Evolutionary conservation across 768 basidiomycete genomes (phyloP), one percentile per base, ranked within the genome.

Genomic region (Pleurotus platypus): DNA sequence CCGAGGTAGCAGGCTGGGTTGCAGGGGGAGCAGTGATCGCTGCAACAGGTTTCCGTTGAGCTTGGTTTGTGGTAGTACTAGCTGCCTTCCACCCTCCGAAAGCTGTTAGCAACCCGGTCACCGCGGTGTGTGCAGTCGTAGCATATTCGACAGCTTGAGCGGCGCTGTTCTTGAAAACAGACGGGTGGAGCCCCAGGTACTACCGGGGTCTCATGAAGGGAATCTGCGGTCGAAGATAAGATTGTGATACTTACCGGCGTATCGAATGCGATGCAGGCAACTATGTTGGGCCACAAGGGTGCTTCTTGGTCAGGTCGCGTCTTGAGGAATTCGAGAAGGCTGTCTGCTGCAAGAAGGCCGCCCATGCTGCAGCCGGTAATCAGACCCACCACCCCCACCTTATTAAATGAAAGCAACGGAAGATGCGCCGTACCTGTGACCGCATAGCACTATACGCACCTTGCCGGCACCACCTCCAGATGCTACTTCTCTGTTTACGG

Each of bases 101-200:
- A 8, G 87, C 80, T 18, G 84, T 82, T 45, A 87, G 75, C 43
- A 88, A 58, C 2, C 84, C 83, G 2, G 84, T 78, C 15, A 83
- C 87, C 20, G 90, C 70, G 5, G 79, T 83, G 48, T 80, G 78
- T 2, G 89, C 92, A 11, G 82, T 72, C 48, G 78, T 79, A 3
- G 86, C 86, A 63, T 90, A 89, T 59, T 84, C 81, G 3, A 84
- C 78, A 1, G 84, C 90, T 66, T 90, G 89, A 0, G 84, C 86
- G 0, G 91, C 86, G 45, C 81, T 79, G 67, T 93, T 85, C 75
- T 93, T 94, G 78, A 94, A 90, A 35, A 94, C 85, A 56, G 76
- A 75, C 0, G 94, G 94, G 62, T 96, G 86, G 18, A 98, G 73
- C 12, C 95, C 94, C 18, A 92, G 82, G 71, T 89, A 97, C 93